Evolutionary conservation across 2,329 filamentous ascomycete genomes (phyloP), one percentile per base, ranked within the genome.

Genomic region (Paecilomyces variotii): DNA sequence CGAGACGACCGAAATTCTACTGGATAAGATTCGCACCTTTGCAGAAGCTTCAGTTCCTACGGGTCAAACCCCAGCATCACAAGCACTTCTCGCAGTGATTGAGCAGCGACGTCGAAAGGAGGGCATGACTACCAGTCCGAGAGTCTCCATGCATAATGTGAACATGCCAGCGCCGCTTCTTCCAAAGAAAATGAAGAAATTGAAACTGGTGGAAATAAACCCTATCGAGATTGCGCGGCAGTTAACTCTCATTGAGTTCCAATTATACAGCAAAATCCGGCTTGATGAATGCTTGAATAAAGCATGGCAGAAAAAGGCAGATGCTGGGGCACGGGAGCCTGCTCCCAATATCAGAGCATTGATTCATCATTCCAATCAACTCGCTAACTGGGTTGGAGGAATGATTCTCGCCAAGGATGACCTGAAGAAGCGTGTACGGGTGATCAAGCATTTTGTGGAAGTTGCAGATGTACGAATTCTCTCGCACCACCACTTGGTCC

Each of bases 371-470:
- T 96, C 92, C 0, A 97, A 97, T 71, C 91, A 96, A 73, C 86
- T 97, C 79, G 96, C 93, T 4, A 97, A 97, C 70, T 97, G 92
- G 91, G 92, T 97, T 32, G 92, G 91, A 19, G 91, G 96, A 73
- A 95, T 96, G 89, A 96, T 97, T 63, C 76, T 97, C 59, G 91
- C 88, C 0, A 92, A 97, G 74, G 84, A 87, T 67, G 93, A 97
- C 69, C 87, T 96, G 62, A 95, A 93, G 79, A 92, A 93, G 74
- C 84, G 93, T 65, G 91, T 96, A 19, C 87, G 93, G 39, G 90
- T 97, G 51, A 96, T 97, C 74, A 97, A 96, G 73, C 91, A 97
- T 74, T 96, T 97, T 76, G 89, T 97, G 58, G 84, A 87, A 26
- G 90, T 97, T 60, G 92, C 92, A 58, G 92, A 96, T 77, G 90